phyloP scores from a whole-genome alignment of 2,329 filamentous ascomycete genomes.

The Metarhizium robertsii region DNA sequence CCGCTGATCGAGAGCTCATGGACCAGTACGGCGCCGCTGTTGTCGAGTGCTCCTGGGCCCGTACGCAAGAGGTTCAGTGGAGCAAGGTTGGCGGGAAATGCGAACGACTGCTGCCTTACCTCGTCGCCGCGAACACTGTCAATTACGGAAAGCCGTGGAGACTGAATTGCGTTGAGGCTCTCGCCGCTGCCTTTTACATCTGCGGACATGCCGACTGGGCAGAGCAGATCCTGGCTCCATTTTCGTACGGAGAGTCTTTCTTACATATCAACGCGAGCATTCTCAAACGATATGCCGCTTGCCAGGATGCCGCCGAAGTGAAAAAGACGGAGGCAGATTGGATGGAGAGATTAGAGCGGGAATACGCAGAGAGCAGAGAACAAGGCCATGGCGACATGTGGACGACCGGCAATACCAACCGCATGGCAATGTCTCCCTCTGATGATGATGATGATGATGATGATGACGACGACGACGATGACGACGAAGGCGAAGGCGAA shows the following conservation, averaged over 20 bases:
- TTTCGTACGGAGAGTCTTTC: slow-evolving; percentile 82
- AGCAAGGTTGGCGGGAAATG: slow-evolving; percentile 85
- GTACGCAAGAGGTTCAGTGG: slow-evolving; percentile 87
- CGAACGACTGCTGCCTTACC: slow-evolving; percentile 82
- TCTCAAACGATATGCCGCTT: slow-evolving; percentile 76
- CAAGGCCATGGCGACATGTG: slow-evolving; percentile 68
- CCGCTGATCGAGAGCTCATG: slow-evolving; percentile 71
- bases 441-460: slow-evolving; percentile 46
- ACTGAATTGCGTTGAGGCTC: slow-evolving; percentile 89
- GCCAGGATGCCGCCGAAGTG: slow-evolving; percentile 68
- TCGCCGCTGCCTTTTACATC: slow-evolving; percentile 88
- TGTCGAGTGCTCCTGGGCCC: slow-evolving; percentile 94
- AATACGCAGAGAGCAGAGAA: slow-evolving; percentile 73
- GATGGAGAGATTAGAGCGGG: slow-evolving; percentile 81
- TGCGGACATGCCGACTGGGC: slow-evolving; percentile 92
- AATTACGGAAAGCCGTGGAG: slow-evolving; percentile 97
- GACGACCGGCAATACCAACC: slow-evolving; percentile 85
- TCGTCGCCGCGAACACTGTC: slow-evolving; percentile 92
- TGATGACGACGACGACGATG: slow-evolving; percentile 32
- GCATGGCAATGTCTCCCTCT: slow-evolving; percentile 43
- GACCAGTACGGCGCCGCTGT: slow-evolving; percentile 89
- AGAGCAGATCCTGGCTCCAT: slow-evolving; percentile 68
- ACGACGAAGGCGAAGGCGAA: slow-evolving; percentile 6
- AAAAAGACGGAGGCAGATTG: slow-evolving; percentile 81
- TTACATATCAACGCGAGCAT: slow-evolving; percentile 81